phyloP scores from a whole-genome alignment of 2,329 filamentous ascomycete species.

The Lasiodiplodia citricola region DNA sequence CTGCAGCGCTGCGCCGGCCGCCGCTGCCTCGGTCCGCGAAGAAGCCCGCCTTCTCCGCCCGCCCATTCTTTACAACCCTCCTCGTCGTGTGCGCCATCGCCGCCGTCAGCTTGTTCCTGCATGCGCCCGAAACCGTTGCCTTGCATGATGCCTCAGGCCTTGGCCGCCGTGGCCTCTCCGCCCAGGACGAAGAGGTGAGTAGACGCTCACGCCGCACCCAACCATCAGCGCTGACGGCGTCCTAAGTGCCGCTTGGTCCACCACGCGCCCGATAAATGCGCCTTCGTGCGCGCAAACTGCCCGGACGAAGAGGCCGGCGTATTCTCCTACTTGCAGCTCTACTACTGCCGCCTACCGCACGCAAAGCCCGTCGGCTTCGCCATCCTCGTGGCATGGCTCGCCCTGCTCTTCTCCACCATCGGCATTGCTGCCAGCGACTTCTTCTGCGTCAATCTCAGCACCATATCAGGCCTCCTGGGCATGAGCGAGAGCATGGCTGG shows the following conservation, averaged over 20 bases:
- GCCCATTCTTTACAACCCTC: slow-evolving; percentile 55
- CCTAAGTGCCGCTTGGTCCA: slow-evolving; percentile 76
- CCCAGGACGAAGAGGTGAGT: slow-evolving; percentile 42
- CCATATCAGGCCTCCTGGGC: slow-evolving; percentile 84
- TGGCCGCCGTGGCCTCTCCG: slow-evolving; percentile 19
- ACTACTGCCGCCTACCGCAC: slow-evolving; percentile 79
- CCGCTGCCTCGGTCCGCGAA: slow-evolving; percentile 16
- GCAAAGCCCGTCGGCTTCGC: slow-evolving; percentile 78
- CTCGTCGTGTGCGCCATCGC: slow-evolving; percentile 43
- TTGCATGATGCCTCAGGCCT: neutral
- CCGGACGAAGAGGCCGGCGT: slow-evolving; percentile 88
- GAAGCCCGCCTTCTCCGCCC: slow-evolving; percentile 46
- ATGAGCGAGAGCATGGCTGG: slow-evolving; percentile 96
- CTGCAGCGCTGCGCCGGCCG: slow-evolving; percentile 25
- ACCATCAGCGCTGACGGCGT: neutral
- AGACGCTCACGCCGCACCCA: slow-evolving; percentile 7
- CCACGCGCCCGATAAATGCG: slow-evolving; percentile 78
- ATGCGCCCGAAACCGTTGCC: neutral
- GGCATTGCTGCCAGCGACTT: slow-evolving; percentile 98
- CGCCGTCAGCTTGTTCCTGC: slow-evolving; percentile 36
- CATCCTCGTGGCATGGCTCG: slow-evolving; percentile 81
- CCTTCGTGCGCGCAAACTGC: slow-evolving; percentile 82
- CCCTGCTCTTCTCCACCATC: slow-evolving; percentile 91
- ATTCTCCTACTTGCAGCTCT: slow-evolving; percentile 84
- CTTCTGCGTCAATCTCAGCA: slow-evolving; percentile 95